These are phyloP conservation scores for Ogataea henricii DNA, from an alignment of 805 yeast genomes.

Conservation along the genomic window DNA sequence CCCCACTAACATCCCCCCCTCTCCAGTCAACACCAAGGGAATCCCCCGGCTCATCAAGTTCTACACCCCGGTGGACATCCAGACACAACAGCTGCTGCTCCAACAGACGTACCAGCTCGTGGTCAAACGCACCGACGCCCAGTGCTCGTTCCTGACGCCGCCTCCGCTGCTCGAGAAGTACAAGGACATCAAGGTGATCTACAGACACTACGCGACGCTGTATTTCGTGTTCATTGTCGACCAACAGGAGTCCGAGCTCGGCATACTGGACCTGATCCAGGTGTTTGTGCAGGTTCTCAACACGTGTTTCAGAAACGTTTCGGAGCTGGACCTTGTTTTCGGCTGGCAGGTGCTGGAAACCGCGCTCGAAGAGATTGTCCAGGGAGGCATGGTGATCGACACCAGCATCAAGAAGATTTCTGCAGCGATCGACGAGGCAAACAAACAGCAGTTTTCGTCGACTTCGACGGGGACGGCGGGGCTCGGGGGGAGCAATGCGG, in stretches of 20 bases:
- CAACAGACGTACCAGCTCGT: conserved; percentile 82
- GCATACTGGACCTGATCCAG: conserved; percentile 90
- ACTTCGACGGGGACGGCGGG: conserved; percentile 16
- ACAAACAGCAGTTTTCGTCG: conserved; percentile 45
- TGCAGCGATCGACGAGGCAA: conserved; percentile 75
- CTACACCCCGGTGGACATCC: conserved; percentile 86
- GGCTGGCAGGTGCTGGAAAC: conserved; percentile 97
- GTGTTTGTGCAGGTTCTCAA: conserved; percentile 96
- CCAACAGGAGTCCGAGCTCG: conserved; percentile 92
- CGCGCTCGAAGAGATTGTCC: conserved; percentile 87
- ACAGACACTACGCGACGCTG: conserved; percentile 93
- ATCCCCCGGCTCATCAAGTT: conserved; percentile 87
- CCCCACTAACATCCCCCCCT: background rate
- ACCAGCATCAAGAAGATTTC: conserved; percentile 83
- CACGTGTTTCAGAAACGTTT: conserved; percentile 89
- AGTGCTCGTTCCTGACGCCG: conserved; percentile 87
- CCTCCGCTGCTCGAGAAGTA: conserved; percentile 72
- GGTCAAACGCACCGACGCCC: conserved; percentile 66
- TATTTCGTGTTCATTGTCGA: conserved; percentile 95
- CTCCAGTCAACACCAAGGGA: conserved; percentile 80
- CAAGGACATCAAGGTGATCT: conserved; percentile 84
- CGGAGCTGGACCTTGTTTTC: conserved; percentile 94
- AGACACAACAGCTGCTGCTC: conserved; percentile 75
- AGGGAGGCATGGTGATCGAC: conserved; percentile 98
- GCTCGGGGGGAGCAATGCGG: too few species aligned